phyloP scores from a whole-genome alignment of 768 basidiomycete species.

The Rhodotorula toruloides region DNA sequence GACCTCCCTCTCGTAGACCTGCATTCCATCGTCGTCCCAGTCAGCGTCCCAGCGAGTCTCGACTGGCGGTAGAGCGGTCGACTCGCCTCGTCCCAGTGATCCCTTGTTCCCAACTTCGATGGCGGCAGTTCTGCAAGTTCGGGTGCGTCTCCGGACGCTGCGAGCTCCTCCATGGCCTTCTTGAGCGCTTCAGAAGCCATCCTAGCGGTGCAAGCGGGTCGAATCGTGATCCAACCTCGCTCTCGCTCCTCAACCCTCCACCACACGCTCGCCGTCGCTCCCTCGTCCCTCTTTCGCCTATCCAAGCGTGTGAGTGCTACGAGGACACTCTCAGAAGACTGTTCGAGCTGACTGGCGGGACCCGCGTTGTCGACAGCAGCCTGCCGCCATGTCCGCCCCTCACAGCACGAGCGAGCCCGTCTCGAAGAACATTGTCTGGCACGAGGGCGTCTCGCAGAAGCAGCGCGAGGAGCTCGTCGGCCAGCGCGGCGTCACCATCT shows the following conservation, averaged over 20 bases:
- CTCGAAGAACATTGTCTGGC: slow-evolving; percentile 51
- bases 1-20: slow-evolving; percentile 45
- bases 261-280: not conserved
- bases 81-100: slow-evolving; percentile 45
- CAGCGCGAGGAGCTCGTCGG: slow-evolving; percentile 66
- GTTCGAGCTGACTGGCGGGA: no score
- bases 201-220: not conserved
- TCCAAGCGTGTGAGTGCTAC: no score
- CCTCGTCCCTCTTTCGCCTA: no score
- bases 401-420: slow-evolving; percentile 35
- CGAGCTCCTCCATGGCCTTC: slow-evolving; percentile 23
- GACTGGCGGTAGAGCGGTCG: not conserved
- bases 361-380: no score
- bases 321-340: no score
- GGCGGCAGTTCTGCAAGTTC: slow-evolving; percentile 39
- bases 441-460: slow-evolving; percentile 54
- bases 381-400: not conserved
- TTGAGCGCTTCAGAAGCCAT: slow-evolving; percentile 33
- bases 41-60: not conserved
- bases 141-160: slow-evolving; percentile 24
- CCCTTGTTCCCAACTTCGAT: slow-evolving; percentile 47
- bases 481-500: slow-evolving; percentile 86
- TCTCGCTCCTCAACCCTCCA: no score
- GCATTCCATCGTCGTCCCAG: not conserved
- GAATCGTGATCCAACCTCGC: no score